A percentile compares a stretch with the other conserved stretches of the same genome.
Conservation (phyloP, 176 grass and related monocot species). For the Chloris gayana region DNA sequence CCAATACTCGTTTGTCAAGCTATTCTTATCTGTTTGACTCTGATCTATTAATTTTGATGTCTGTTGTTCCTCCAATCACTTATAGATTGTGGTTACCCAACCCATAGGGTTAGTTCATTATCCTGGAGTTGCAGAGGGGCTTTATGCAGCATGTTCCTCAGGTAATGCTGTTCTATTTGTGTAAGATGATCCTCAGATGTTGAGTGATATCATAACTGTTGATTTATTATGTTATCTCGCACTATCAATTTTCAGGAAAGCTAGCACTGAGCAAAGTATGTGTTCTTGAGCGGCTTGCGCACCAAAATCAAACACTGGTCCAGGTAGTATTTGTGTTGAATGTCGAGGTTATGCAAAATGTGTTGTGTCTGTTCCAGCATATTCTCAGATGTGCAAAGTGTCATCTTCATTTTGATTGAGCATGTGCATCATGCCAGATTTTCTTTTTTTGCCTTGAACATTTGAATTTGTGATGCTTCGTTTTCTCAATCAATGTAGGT, state of each 20-base stretch:
- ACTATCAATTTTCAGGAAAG: slow-evolving; percentile 61
- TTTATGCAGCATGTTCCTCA: slow-evolving; percentile 82
- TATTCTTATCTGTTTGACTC: neutral
- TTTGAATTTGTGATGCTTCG: slow-evolving; percentile 21
- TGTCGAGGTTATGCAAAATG: neutral
- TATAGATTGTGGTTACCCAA: slow-evolving; percentile 77
- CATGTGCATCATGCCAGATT: neutral
- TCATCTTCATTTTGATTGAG: neutral
- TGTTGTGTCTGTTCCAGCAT: slow-evolving; percentile 18
- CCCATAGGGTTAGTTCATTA: slow-evolving; percentile 85
- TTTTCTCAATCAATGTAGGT: slow-evolving; percentile 57
- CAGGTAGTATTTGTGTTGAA: slow-evolving; percentile 46
- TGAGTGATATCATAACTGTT: slow-evolving; percentile 11
- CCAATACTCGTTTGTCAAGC: neutral
- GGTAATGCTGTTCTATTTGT: slow-evolving; percentile 38
- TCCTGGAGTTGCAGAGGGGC: slow-evolving; percentile 76
- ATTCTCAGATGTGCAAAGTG: neutral
- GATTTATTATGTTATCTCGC: slow-evolving; percentile 15
- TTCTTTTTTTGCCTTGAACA: slow-evolving; percentile 7
- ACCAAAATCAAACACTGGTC: slow-evolving; percentile 70
- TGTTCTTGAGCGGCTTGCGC: slow-evolving; percentile 70
- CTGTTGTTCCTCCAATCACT: neutral
- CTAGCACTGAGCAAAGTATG: slow-evolving; percentile 79
- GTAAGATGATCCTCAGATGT: neutral
- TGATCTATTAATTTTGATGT: slow-evolving; percentile 14